Percentiles rank a stretch among this genome's conserved stretches.
Conservation (phyloP, 768 basidiomycete species). For the Brasilioporus rufonigricans region DNA sequence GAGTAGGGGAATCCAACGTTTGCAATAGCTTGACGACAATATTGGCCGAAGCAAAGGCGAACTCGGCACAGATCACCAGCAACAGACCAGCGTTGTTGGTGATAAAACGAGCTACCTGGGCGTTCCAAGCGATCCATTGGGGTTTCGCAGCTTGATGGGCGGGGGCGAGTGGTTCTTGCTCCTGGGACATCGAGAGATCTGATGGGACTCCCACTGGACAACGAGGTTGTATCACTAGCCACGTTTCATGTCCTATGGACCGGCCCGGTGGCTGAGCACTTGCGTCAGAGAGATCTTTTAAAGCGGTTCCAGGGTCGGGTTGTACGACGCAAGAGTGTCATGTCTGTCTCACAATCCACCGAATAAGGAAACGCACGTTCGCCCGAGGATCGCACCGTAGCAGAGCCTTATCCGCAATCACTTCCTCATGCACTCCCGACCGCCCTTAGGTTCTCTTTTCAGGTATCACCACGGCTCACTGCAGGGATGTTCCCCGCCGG, state of each 20-base stretch:
- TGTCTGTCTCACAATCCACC: not conserved
- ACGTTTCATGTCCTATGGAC: not conserved
- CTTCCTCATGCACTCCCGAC: too few species aligned
- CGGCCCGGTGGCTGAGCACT: not conserved
- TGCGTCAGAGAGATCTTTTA: not conserved
- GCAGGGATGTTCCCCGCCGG: too few species aligned
- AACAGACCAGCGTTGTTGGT: constrained; percentile 55
- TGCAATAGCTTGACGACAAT: constrained; percentile 63
- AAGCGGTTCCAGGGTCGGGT: not conserved
- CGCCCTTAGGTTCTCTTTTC: too few species aligned
- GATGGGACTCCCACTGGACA: not conserved
- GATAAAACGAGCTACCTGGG: constrained; percentile 6
- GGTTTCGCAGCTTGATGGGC: not conserved
- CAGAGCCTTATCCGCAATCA: too few species aligned
- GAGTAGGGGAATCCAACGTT: constrained; percentile 54
- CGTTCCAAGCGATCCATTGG: not conserved
- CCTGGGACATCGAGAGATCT: not conserved
- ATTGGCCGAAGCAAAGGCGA: constrained; percentile 61
- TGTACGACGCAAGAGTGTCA: too few species aligned
- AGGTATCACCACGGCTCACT: too few species aligned
- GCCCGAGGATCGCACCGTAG: not conserved
- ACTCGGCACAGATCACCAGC: constrained; percentile 53
- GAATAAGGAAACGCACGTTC: not conserved
- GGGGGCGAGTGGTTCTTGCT: not conserved
- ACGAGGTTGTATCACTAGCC: not conserved